Evolutionary conservation across 129 eudicot genomes (phyloP), one percentile per base, ranked within the genome.

Genomic region (Pseudognaphalium luteoalbum): DNA sequence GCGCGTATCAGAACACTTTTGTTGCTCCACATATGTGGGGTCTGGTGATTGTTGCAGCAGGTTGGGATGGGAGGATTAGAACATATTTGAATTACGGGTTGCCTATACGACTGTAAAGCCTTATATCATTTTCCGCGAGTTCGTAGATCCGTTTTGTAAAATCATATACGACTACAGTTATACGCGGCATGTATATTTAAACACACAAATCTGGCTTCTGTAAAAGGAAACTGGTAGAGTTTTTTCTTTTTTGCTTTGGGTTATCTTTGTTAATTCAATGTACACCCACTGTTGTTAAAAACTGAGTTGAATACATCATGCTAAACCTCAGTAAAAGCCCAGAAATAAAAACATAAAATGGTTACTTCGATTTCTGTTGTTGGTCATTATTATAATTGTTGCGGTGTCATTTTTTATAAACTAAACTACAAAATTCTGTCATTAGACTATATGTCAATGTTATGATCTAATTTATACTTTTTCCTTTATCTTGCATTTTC

Each of bases 1-100:
- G 57, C 62, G 98, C 92, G 6, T 92, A 88, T 68, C 85, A 84
- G 16, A 87, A 79, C 51, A 84, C 89, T 7, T 82, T 86, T 70
- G 85, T 66, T 34, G 82, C 89, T 66, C 91, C 96, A 6, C 85
- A 86, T 74, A 83, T 87, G 84, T 93, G 96, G 98, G 98, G 98
- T 37, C 86, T 89, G 56, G 97, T 93, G 65, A 85, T 90, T 6
- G 95, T 90, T 20, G 89, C 98, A 9, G 98, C 92, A 29, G 98
- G 98, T 25, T 88, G 83, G 88, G 98, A 93, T 62, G 98, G 98
- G 22, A 71, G 92, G 82, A 90, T 93, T 17, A 88, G 88, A 66
- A 86, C 98, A 6, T 93, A 81, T 77, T 86, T 90, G 34, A 93
- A 90, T 50, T 87, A 90, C 37, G 98, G 98, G n/a, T 82, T 93